A percentile compares a stretch with the other conserved stretches of the same genome.
These are phyloP conservation scores for Sclerotinia sclerotiorum DNA, from an alignment of 2,329 filamentous ascomycete species.

Conservation along the genomic window DNA sequence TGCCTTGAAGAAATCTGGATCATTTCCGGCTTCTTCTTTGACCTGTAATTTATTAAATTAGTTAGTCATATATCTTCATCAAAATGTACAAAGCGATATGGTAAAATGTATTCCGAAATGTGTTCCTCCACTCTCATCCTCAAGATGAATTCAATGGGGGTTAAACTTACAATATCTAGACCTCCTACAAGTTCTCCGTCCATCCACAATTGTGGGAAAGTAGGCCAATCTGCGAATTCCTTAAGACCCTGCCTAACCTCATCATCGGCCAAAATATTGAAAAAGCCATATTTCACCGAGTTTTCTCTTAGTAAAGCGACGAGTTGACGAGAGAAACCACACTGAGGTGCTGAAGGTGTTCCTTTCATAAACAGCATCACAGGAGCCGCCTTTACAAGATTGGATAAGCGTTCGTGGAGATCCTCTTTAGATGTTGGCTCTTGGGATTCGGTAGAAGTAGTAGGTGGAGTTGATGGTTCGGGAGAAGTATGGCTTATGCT, in stretches of 20 bases:
- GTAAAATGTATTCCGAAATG: background rate
- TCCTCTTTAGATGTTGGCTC: conserved; percentile 74
- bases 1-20: conserved; percentile 77
- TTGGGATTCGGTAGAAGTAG: conserved; percentile 35
- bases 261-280: conserved; percentile 97
- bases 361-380: conserved; percentile 99
- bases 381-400: conserved; percentile 90
- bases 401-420: conserved; percentile 73
- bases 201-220: conserved; percentile 93
- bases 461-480: conserved; percentile 29
- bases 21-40: conserved; percentile 86
- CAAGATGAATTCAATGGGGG: background rate
- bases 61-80: conserved; percentile 16
- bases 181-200: conserved; percentile 89
- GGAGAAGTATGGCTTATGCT: conserved; percentile 41
- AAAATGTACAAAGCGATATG: background rate
- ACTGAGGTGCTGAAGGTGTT: conserved; percentile 83
- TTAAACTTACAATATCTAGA: conserved; percentile 80
- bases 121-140: background rate
- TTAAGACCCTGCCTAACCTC: conserved; percentile 96
- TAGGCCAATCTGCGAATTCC: conserved; percentile 98
- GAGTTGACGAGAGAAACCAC: conserved; percentile 87
- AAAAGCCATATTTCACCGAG: conserved; percentile 95
- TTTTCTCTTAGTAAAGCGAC: conserved; percentile 85
- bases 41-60: conserved; percentile 55